These are phyloP conservation scores for Gracilaria caudata DNA, from an alignment of 23 red algal genomes.

Conservation along the genomic window DNA sequence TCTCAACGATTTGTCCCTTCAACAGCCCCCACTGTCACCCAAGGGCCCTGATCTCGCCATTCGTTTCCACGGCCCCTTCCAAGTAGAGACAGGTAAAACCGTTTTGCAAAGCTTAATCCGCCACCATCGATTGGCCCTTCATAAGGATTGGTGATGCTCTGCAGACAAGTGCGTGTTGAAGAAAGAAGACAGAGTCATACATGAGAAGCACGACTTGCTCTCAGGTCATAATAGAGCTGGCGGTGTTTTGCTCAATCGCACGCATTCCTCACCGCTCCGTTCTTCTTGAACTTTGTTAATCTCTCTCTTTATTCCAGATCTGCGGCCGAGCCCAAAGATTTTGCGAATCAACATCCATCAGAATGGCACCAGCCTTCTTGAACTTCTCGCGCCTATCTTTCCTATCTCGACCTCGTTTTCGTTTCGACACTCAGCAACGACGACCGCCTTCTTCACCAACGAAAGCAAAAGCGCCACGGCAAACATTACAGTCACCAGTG, in stretches of 20 bases:
- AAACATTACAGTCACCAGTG: background rate
- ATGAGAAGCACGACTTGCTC: background rate
- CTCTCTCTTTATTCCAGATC: background rate
- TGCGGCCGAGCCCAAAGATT: too few relatives aligned
- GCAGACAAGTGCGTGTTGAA: background rate
- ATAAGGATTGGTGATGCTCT: background rate
- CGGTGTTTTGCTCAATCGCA: background rate
- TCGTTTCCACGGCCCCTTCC: background rate
- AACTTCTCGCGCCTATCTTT: conserved; percentile 13
- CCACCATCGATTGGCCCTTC: conserved; percentile 1
- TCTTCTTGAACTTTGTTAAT: background rate
- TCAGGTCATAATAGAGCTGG: background rate
- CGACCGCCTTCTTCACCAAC: background rate
- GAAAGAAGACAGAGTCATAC: background rate
- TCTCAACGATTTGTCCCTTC: too few relatives aligned
- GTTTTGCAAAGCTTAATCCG: background rate
- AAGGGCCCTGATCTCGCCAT: background rate
- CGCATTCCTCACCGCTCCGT: background rate
- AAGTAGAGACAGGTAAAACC: background rate
- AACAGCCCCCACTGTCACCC: too few relatives aligned
- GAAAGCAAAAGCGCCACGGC: background rate
- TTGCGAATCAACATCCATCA: background rate
- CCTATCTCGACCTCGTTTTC: conserved; percentile 1
- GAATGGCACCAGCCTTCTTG: conserved; percentile 4
- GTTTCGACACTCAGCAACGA: background rate